Conservation (phyloP, 2,329 filamentous ascomycete genomes). For the Fusarium sp. region DNA sequence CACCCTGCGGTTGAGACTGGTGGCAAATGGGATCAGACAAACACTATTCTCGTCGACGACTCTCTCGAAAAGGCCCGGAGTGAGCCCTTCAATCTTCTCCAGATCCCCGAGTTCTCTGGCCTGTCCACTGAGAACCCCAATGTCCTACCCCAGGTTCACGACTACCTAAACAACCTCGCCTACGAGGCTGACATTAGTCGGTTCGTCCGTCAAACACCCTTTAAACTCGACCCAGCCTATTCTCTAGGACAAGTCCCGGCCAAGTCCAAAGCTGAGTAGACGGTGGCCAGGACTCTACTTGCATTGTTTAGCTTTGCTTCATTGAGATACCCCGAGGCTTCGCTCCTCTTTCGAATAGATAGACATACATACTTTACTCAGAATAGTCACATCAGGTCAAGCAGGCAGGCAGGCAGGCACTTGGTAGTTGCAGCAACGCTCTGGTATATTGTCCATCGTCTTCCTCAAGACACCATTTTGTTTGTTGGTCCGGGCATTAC, state of each 20-base stretch:
- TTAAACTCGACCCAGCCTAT: constrained; percentile 52
- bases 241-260: constrained; percentile 5
- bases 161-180: constrained; percentile 68
- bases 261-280: not conserved
- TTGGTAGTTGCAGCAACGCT: constrained; percentile 14
- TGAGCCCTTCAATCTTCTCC: constrained; percentile 85
- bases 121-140: constrained; percentile 51
- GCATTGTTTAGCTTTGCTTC: constrained; percentile 5
- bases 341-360: constrained; percentile 15
- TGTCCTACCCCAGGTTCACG: constrained; percentile 68
- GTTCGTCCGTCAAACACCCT: constrained; percentile 65
- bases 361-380: not conserved
- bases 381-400: not conserved
- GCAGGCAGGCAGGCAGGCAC: not conserved
- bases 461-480: constrained; percentile 26
- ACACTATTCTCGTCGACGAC: constrained; percentile 93
- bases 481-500: constrained; percentile 27
- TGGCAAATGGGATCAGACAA: constrained; percentile 77
- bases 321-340: constrained; percentile 31
- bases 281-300: not conserved
- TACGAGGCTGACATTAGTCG: constrained; percentile 70
- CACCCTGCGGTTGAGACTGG: constrained; percentile 56
- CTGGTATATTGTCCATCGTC: constrained; percentile 34
- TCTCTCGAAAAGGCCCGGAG: constrained; percentile 80
- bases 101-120: constrained; percentile 80